Evolutionary conservation across 306 rosid species (phyloP), one percentile per base, ranked within the genome.

Genomic region (Rosa lucieae): DNA sequence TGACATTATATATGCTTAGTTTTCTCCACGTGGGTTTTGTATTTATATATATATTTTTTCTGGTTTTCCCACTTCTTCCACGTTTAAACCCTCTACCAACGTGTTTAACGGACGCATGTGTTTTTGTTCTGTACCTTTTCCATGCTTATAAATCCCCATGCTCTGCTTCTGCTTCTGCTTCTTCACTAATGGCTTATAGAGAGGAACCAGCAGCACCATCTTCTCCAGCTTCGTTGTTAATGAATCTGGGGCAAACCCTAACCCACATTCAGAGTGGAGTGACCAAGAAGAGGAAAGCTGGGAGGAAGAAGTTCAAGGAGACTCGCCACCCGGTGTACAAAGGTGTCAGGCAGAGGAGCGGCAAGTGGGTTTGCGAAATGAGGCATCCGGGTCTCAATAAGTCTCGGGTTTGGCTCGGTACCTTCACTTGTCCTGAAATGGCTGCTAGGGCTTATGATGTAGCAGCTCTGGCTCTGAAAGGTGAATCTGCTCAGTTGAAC

Each of bases 341-440:
- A 77, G 97, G 98, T 0, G 97, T 91, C 1, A 80, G 97, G 72
- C 75, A 90, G 21, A 87, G 91, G 70, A 86, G 87, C 1, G 94
- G 97, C 1, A 93, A 89, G 63, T 93, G 98, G 98, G 94, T 93
- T 2, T 86, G 94, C 52, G 93, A 93, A 89, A 72, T 93, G 9
- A 75, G 97, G 59, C 84, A 86, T 40, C 93, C 94, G 0, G 79
- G 78, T 26, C 78, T 78, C n/a, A 85, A 70, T 63, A 89, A 86
- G 70, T 78, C 89, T 0, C 86, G 93, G 0, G 73, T 93, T 0
- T 93, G 97, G 97, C 85, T 90, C 5, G 95, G 95, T 52, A 92
- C 97, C 7, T 92, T 87, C 32, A 21, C 88, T 0, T 63, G 62
- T 70, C 93, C 97, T 0, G 88, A 90, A 74, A 88, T 86, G 95